phyloP scores from a whole-genome alignment of 1,284 basidiomycete genomes.

The Irpex rosettiformis region DNA sequence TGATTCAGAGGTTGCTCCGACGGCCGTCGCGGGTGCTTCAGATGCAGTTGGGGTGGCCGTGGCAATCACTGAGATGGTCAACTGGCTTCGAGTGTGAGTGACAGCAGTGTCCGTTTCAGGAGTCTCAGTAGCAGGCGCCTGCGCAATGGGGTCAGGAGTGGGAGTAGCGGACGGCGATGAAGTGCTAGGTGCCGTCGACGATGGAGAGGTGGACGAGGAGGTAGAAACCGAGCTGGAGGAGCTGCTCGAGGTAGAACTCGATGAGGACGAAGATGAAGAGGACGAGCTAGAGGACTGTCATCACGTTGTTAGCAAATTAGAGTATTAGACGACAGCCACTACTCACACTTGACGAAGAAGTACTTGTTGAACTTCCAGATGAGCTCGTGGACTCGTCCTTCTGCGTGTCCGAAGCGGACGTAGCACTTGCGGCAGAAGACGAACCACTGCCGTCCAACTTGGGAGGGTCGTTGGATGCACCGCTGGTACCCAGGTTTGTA shows the following conservation, averaged over 20 bases:
- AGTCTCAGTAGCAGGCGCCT: background rate
- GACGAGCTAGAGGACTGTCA: slow-evolving; percentile 1
- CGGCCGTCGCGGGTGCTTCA: slow-evolving; percentile 15
- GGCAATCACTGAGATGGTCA: slow-evolving; percentile 5
- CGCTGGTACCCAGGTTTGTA: slow-evolving; percentile 16
- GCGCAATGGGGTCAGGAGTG: slow-evolving; percentile 8
- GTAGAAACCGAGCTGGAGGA: slow-evolving; percentile 14
- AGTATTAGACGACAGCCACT: background rate
- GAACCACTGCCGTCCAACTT: background rate
- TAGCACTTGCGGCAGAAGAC: background rate
- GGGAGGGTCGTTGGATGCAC: slow-evolving; percentile 21
- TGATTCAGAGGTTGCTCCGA: slow-evolving; percentile 18
- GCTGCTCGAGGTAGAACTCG: slow-evolving; percentile 17
- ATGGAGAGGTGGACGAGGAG: slow-evolving; percentile 16
- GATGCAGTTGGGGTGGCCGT: slow-evolving; percentile 18
- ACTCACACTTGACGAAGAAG: slow-evolving; percentile 5
- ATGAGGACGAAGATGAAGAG: slow-evolving; percentile 19
- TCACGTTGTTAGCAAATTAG: background rate
- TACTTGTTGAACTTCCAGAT: slow-evolving; percentile 7
- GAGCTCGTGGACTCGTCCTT: background rate
- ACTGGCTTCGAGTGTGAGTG: background rate
- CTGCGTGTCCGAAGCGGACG: background rate
- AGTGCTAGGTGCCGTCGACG: slow-evolving; percentile 15
- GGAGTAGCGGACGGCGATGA: slow-evolving; percentile 13
- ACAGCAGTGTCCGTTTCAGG: slow-evolving; percentile 19